Evolutionary conservation across 1,139 yeast genomes (phyloP).

Genomic region (Scheffersomyces lignicola): DNA sequence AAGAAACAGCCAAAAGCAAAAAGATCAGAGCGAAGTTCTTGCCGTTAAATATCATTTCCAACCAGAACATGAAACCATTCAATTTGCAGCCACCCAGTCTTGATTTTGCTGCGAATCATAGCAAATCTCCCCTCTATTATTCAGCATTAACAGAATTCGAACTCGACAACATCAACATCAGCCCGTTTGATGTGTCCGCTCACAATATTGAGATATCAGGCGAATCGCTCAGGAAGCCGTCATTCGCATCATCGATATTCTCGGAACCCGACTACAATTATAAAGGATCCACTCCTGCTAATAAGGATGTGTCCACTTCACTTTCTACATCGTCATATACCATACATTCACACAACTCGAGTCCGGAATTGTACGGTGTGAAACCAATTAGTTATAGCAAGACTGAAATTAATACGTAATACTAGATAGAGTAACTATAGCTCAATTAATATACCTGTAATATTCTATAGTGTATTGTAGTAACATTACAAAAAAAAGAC

Average conservation of each 20-base stretch:
- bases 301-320: neutral
- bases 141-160: neutral
- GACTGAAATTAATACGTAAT: neutral
- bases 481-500: too few species aligned
- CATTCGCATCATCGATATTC: conserved; percentile 1
- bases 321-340: conserved; percentile 6
- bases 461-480: too few species aligned
- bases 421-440: too few species aligned
- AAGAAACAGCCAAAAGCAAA: conserved; percentile 2
- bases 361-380: conserved; percentile 17
- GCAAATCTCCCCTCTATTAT: neutral
- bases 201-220: neutral
- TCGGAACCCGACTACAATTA: neutral
- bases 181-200: too few species aligned
- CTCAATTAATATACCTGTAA: too few species aligned
- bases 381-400: too few species aligned
- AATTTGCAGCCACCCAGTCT: neutral
- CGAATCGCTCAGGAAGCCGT: neutral
- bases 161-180: neutral
- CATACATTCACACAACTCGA: conserved; percentile 15
- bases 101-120: neutral
- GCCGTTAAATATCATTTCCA: conserved; percentile 19
- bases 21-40: conserved; percentile 17
- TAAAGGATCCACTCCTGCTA: neutral
- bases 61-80: neutral